These are phyloP conservation scores for Coriaria nepalensis DNA, from an alignment of 306 rosid species.

Conservation along the genomic window DNA sequence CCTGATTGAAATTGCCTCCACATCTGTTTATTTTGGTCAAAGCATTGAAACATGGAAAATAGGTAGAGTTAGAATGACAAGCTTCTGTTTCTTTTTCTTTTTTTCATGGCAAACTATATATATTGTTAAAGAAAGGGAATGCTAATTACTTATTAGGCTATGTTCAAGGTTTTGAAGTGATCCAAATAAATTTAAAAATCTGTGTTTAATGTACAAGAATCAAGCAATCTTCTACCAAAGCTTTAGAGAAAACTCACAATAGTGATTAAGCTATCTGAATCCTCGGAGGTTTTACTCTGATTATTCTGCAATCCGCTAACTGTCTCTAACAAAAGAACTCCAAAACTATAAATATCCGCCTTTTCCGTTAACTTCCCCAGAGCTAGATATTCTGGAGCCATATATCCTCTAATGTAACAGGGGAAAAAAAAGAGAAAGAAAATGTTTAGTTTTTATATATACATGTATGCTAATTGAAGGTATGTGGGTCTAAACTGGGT, in stretches of 20 bases:
- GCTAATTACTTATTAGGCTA: too few relatives aligned
- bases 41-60: too few relatives aligned
- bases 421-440: too few relatives aligned
- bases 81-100: conserved; percentile 4
- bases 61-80: too few relatives aligned
- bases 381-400: conserved; percentile 96
- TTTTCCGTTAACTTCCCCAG: conserved; percentile 88
- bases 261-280: conserved; percentile 55
- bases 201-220: conserved; percentile 2
- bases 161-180: too few relatives aligned
- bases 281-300: conserved; percentile 53
- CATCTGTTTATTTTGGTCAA: conserved; percentile 27
- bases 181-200: neutral
- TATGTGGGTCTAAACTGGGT: too few relatives aligned
- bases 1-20: conserved; percentile 79
- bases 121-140: too few relatives aligned
- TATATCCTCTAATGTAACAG: conserved; percentile 52
- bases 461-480: neutral
- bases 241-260: conserved; percentile 33
- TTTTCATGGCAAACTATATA: too few relatives aligned
- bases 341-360: conserved; percentile 78
- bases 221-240: neutral
- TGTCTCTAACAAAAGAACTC: conserved; percentile 64
- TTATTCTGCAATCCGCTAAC: conserved; percentile 62
- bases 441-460: neutral